Base-by-base conservation (phyloP, 1,284 basidiomycete genomes). In the Rhodotorula sp. region DNA sequence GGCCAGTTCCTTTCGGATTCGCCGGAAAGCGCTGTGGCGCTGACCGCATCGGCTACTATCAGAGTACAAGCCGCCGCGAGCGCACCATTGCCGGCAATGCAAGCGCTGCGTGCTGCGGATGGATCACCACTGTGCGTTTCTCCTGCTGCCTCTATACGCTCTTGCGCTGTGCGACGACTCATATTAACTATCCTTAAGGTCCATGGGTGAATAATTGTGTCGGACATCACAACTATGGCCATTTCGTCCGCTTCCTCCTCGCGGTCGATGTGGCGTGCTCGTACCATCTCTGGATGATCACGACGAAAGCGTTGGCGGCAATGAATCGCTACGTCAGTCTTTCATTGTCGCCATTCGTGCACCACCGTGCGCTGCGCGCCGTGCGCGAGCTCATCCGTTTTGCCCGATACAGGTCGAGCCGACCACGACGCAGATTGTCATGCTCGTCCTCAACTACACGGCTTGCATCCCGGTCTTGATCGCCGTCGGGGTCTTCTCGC, bases 211-310 rank as follows among this genome's bases (percentile, higher is more conserved):
- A 74, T 60, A 76, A 75, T 57, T 77, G 75, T 79, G 90, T 97
- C 74, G 94, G 93, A 0, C 90, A 92, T 81, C 87, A 86, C 82
- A 97, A 96, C 81, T 89, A 95, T 74, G 90, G 90, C 1, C 88
- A 95, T 82, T 98, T 98, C 80, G 84, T 97, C 67, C 90, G 94
- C 29, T 97, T 97, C 83, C 86, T 97, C 3, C 89, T 94, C 81
- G 94, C 86, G 78, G 94, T 99, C 67, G 91, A 96, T 79, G 57
- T 94, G n/a, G 88, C 92, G 12, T 93, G 91, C 80, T 77, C 87
- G 3, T 95, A 92, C 79, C 93, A 97, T 79, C 79, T 93, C 49
- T 81, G 82, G 43, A 93, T 97, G 89, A 83, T 97, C 52, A 87
- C 87, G 3, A 82, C 83, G 49, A 86, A 91, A 66, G 88, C 91